Percentiles rank a stretch among this genome's conserved stretches.
phyloP scores from a whole-genome alignment of 2,329 filamentous ascomycete species.

The Pestalotiopsis sp. region DNA sequence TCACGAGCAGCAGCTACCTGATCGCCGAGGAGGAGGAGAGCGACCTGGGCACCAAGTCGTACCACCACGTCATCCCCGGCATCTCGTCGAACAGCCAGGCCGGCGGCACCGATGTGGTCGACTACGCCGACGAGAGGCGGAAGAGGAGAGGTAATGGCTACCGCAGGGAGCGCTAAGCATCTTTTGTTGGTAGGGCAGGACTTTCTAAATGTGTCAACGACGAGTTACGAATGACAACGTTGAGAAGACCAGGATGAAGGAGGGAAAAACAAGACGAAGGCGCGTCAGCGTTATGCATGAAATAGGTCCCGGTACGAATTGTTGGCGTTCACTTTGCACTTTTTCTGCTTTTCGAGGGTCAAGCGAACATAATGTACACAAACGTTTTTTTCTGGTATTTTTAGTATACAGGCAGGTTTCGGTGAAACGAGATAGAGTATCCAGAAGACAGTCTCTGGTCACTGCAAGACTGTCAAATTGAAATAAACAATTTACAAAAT shows the following conservation, averaged over 20 bases:
- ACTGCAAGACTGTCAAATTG: not conserved
- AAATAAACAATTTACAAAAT: not conserved
- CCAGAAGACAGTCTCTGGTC: too few relatives aligned
- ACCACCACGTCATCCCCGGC: slow-evolving; percentile 59
- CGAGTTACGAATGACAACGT: not conserved
- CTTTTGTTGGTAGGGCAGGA: too few relatives aligned
- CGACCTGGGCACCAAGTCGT: slow-evolving; percentile 61
- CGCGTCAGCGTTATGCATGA: not conserved
- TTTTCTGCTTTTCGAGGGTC: slow-evolving; percentile 3
- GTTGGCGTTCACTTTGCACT: not conserved
- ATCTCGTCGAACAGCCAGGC: slow-evolving; percentile 38
- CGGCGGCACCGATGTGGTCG: slow-evolving; percentile 22
- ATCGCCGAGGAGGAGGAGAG: slow-evolving; percentile 35
- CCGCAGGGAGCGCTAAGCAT: slow-evolving; percentile 23
- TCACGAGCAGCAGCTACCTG: slow-evolving; percentile 19
- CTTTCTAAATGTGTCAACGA: not conserved
- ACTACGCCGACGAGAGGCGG: slow-evolving; percentile 47
- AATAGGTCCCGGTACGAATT: not conserved
- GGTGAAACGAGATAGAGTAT: not conserved
- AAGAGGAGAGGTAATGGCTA: slow-evolving; percentile 40
- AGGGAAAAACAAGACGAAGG: not conserved
- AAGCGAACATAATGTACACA: slow-evolving; percentile 5
- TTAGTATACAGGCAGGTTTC: not conserved
- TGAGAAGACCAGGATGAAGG: not conserved
- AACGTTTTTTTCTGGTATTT: not conserved